These are phyloP conservation scores for Venturia oleaginea DNA, from an alignment of 2,329 filamentous ascomycete species.

Conservation along the genomic window DNA sequence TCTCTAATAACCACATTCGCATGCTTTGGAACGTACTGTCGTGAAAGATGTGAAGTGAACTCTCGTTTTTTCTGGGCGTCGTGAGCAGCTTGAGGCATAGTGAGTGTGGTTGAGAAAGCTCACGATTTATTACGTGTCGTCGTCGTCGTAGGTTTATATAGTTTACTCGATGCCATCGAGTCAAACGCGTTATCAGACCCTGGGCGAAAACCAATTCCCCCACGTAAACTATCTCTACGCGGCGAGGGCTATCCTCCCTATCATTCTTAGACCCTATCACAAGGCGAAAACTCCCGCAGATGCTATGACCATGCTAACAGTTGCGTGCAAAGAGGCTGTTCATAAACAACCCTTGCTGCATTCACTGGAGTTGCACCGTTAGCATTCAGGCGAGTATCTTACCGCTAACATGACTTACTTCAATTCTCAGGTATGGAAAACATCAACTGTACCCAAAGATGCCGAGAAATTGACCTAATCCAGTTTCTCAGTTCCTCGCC, in stretches of 20 bases:
- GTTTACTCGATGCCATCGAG: too few species aligned
- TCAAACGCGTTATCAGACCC: too few species aligned
- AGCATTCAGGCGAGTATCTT: too few species aligned
- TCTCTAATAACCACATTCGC: too few species aligned
- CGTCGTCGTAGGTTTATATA: too few species aligned
- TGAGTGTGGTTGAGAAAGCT: too few species aligned
- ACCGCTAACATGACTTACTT: background rate
- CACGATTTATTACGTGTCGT: too few species aligned
- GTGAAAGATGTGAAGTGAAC: too few species aligned
- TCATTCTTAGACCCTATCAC: background rate
- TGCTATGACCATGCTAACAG: background rate
- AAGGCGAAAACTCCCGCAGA: background rate
- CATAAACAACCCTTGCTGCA: background rate
- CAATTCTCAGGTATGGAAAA: background rate
- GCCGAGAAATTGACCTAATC: background rate
- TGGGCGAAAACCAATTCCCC: background rate
- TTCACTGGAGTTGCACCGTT: background rate
- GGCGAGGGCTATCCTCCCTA: too few species aligned
- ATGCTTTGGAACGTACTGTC: too few species aligned
- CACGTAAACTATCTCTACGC: background rate
- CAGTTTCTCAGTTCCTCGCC: constrained; percentile 11
- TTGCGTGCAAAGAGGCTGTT: background rate
- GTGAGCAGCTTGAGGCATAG: too few species aligned
- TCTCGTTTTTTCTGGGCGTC: too few species aligned
- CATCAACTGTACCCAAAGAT: background rate